phyloP scores from a whole-genome alignment of 2,329 filamentous ascomycete genomes.

The Alternaria longipes region DNA sequence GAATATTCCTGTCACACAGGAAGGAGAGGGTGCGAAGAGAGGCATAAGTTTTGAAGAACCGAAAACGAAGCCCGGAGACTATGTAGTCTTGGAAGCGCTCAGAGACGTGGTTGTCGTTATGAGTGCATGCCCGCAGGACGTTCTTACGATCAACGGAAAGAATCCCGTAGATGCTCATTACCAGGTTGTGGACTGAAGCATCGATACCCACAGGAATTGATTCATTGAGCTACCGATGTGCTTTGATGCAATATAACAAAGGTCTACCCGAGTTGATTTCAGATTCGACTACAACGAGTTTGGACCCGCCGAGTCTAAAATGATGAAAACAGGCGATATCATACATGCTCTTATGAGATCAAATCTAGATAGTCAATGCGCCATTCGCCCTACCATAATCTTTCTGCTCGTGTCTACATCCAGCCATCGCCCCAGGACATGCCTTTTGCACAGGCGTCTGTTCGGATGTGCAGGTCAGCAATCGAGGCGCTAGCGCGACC shows the following conservation, averaged over 20 bases:
- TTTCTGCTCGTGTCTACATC: background rate
- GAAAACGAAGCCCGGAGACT: conserved; percentile 54
- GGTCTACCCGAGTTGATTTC: background rate
- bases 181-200: conserved; percentile 29
- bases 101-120: conserved; percentile 59
- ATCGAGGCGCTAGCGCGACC: background rate
- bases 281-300: conserved; percentile 4
- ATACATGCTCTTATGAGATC: conserved; percentile 23
- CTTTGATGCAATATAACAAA: background rate
- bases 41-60: conserved; percentile 54
- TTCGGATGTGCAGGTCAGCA: background rate
- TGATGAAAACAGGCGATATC: conserved; percentile 26
- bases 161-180: conserved; percentile 58
- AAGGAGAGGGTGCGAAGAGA: conserved; percentile 47
- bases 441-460: too few species aligned
- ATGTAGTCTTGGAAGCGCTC: conserved; percentile 55
- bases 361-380: conserved; percentile 8
- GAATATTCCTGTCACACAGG: conserved; percentile 56
- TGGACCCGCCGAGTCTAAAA: conserved; percentile 28
- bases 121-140: conserved; percentile 59
- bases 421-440: background rate
- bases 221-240: background rate
- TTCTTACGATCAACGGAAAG: conserved; percentile 55
- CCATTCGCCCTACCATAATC: background rate
- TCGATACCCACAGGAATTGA: background rate